Base-by-base conservation (phyloP, 176 grass and related monocot species). In the Carex scoparia region DNA sequence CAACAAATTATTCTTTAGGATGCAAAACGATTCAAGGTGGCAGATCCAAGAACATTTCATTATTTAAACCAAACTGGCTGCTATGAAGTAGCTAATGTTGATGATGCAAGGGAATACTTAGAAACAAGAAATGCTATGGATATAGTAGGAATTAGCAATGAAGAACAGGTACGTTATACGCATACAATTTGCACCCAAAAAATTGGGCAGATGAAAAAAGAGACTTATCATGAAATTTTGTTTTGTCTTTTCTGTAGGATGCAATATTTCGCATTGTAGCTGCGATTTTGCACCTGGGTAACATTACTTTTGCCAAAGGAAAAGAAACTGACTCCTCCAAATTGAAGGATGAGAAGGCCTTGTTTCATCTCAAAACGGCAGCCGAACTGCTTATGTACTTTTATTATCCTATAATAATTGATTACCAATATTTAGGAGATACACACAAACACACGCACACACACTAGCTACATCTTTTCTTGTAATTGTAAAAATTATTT, bases 101-200 rank as follows among this genome's bases (percentile, higher is more conserved):
- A 98, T 72, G 95, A 98, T 75, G 89, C 95, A 35, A 94, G 88
- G 85, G 95, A 98, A 30, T 98, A 98, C 69, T 13, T 94, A 33
- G 95, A 98, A 80, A 94, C 95, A 2, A 94, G 95, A 91, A 91
- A 93, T 68, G 92, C 95, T 35, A 98, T 98, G 95, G 95, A 94
- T 86, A 74, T 98, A 32, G 92, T 98, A 80, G 95, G 95, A 79
- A 94, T 98, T 79, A 88, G 78, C 88, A 89, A 90, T 74, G 92
- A 98, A 61, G 95, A 94, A 27, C 92, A 98, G 95, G 95, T 98
- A 89, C 10, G 11, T 49, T 61, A 70, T 88, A 85, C 13, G 59
- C 7, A 28, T 61, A 62, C 1, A 83, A 67, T 65, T 63, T 81
- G 32, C 33, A 40, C 23, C 5, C 35, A 49, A 42, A 37, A 79